Evolutionary conservation across 768 basidiomycete genomes (phyloP).

Genomic region (Russula vinacea): DNA sequence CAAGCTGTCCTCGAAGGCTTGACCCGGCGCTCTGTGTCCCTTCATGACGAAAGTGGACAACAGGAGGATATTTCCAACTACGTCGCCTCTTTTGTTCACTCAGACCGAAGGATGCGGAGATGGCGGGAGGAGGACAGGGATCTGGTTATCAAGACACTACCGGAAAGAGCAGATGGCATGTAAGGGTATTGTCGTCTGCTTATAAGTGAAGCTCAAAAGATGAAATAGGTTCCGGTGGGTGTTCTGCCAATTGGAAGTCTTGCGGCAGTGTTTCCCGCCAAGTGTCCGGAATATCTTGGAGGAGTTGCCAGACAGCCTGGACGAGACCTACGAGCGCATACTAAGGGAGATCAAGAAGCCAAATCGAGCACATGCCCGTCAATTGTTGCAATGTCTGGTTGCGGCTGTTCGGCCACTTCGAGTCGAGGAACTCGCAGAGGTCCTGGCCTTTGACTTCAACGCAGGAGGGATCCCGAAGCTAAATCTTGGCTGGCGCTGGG

Average conservation of each 20-base stretch:
- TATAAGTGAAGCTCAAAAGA: neutral
- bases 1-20: conserved; percentile 1
- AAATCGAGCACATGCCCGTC: neutral
- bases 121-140: conserved; percentile 14
- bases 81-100: conserved; percentile 3
- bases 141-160: conserved; percentile 6
- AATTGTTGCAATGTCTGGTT: neutral
- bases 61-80: conserved; percentile 3
- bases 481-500: neutral
- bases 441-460: neutral
- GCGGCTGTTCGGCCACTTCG: neutral
- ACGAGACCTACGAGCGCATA: conserved; percentile 8
- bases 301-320: neutral
- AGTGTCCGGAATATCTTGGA: neutral
- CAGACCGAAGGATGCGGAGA: conserved; percentile 1
- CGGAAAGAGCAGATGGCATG: conserved; percentile 10
- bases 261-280: neutral
- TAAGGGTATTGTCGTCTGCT: neutral
- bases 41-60: conserved; percentile 11
- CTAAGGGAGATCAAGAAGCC: conserved; percentile 1
- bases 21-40: neutral
- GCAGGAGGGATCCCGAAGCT: neutral
- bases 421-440: neutral
- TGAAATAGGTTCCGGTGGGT: conserved; percentile 13
- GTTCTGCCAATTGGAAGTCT: conserved; percentile 2